Evolutionary conservation across 441 rosid species (phyloP), one percentile per base, ranked within the genome.

Genomic region (Populus hybrid): DNA sequence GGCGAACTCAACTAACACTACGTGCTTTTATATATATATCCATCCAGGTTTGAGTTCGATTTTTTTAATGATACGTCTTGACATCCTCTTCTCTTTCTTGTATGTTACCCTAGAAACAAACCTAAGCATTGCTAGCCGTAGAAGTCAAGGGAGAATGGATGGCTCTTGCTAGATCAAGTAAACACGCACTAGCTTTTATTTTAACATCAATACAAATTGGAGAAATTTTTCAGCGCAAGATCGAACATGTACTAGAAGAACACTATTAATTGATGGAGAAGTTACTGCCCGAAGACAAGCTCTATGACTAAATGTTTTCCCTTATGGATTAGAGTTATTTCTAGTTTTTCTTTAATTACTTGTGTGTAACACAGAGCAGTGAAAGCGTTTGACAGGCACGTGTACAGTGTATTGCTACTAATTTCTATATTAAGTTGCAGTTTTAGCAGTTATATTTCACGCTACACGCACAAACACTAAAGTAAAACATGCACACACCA

Each of bases 1-100:
- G 10, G 18, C 30, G 5, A 59, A 75, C 72, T 75, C 74, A 75
- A 81, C 67, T 63, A 40, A 77, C 10, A 38, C 18, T 79, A 69
- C 67, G 61, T 50, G 70, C 70, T 8, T 34, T 7, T 12, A 10
- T 11, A 40, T 38, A 54, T 54, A 54, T 54, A 54, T 18, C 8
- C 8, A 50, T 12, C 79, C 34, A 57, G 32, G 16, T 24, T 63
- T 6, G 69, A 24, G 68, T 74, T 63, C 46, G 74, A 78, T 61
- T 72, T n/a, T 59, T 28, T 63, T 70, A 63, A 68, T 67, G 74
- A 23, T 23, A 23, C 20, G 59, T 67, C 36, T 65, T 70, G 67
- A 50, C 69, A 71, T 59, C 34, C 30, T 10, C 35, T 23, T 42
- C 67, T 75, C 23, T 10, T 36, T 26, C 35, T n/a, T 66, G 76